Conservation (phyloP, 202 grass and related monocot species). For the Dendrocalamus latiflorus region DNA sequence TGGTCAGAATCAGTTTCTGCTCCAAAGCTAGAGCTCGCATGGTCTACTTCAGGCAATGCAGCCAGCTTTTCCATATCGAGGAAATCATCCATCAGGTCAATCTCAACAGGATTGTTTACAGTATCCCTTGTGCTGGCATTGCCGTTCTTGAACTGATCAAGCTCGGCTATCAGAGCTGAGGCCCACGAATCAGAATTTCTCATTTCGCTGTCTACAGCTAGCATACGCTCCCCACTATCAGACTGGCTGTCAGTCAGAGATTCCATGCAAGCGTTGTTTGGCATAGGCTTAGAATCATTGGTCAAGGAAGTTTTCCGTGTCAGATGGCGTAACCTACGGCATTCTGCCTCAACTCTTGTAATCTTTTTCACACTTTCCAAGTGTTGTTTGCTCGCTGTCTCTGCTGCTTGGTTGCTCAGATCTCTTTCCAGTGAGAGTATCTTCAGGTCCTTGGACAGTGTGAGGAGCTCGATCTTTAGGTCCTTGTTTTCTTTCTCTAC, state of each 20-base stretch:
- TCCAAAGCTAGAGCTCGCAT: slow-evolving; percentile 26
- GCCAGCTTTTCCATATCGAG: slow-evolving; percentile 95
- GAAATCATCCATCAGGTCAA: slow-evolving; percentile 95
- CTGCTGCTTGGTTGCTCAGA: slow-evolving; percentile 82
- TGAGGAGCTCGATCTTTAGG: slow-evolving; percentile 49
- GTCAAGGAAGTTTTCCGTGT: slow-evolving; percentile 34
- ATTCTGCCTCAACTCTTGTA: slow-evolving; percentile 79
- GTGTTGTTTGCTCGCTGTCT: slow-evolving; percentile 92
- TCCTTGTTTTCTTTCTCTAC: slow-evolving; percentile 61
- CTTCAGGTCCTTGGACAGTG: slow-evolving; percentile 52
- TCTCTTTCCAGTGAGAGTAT: slow-evolving; percentile 72
- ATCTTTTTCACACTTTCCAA: slow-evolving; percentile 84
- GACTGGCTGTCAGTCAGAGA: slow-evolving; percentile 78
- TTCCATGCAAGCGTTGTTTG: slow-evolving; percentile 53
- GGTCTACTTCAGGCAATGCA: slow-evolving; percentile 52
- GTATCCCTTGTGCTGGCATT: slow-evolving; percentile 38
- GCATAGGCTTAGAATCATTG: slow-evolving; percentile 36
- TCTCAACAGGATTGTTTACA: slow-evolving; percentile 47
- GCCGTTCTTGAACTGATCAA: slow-evolving; percentile 74
- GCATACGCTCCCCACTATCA: slow-evolving; percentile 59
- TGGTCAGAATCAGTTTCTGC: slow-evolving; percentile 50
- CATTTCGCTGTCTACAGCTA: slow-evolving; percentile 59
- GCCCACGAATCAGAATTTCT: slow-evolving; percentile 75
- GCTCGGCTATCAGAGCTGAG: slow-evolving; percentile 74
- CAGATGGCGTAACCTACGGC: slow-evolving; percentile 52